Base-by-base conservation (phyloP, 1,284 basidiomycete species). In the Microbotryum violaceum region DNA sequence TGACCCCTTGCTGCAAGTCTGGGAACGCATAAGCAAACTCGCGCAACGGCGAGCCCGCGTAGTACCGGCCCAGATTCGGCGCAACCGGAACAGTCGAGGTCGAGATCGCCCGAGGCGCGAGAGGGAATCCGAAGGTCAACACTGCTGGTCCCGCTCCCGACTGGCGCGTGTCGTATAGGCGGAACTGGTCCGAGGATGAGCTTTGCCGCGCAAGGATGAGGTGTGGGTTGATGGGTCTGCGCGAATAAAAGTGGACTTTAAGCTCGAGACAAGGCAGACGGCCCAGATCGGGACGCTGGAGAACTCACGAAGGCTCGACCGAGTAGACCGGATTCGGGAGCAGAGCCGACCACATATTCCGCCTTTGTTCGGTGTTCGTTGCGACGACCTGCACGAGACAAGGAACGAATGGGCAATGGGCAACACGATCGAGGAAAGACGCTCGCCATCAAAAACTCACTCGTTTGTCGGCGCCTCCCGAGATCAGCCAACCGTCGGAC, bases 1-100 rank as follows among this genome's bases (percentile, higher is more conserved):
- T 65, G 51, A 68, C 61, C 21, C 63, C 61, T 14, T 50, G 42
- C 9, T 58, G 57, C 25, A 54, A 25, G 33, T 68, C 66, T 2
- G 66, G 66, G 45, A 60, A 60, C 2, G 55, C 66, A n/a, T 58
- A 61, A 23, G 63, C 46, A 4, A 55, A 63, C 12, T 60, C 64
- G 29, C 54, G 54, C 14, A 59, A 48, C 14, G 37, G 37, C 12
- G 25, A 53, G 50, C 2, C 66, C 66, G 8, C 61, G 63, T 27
- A 61, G 57, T 68, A 68, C 3, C 66, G 56, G 2, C 61, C 57
- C 58, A 68, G 60, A 18, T 55, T 68, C 1, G 61, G 60, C 12
- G 56, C 47, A 3, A 51, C 27, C 0, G 60, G 49, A 0, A 57
- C 55, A 18, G 14, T 42, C 37, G 37, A 42, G 4, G 37, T 42